A percentile compares a stretch with the other conserved stretches of the same genome.
phyloP scores from a whole-genome alignment of 108 stramenopile genomes.

The Seminavis robusta region DNA sequence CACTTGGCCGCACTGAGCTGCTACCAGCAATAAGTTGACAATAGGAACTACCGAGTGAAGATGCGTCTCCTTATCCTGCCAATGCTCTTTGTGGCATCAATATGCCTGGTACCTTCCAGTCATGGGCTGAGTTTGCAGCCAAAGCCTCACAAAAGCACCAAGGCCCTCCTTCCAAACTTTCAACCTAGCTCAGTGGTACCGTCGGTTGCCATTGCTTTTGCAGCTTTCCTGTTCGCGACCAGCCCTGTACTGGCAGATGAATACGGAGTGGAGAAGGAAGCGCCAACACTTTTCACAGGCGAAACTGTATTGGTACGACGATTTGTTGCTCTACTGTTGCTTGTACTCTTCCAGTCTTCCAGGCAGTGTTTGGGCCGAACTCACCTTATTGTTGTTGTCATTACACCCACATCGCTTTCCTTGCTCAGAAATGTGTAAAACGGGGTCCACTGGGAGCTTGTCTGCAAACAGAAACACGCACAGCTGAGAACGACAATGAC shows the following conservation, averaged over 20 bases:
- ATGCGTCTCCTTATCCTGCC: too few species aligned
- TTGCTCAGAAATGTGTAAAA: slow-evolving; percentile 63
- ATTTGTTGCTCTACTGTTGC: neutral
- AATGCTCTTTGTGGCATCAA: too few species aligned
- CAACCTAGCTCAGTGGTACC: too few species aligned
- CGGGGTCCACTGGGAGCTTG: slow-evolving; percentile 83
- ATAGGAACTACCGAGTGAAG: too few species aligned
- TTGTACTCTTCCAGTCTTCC: neutral
- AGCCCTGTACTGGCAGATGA: slow-evolving; percentile 63
- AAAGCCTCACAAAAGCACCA: too few species aligned
- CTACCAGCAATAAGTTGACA: too few species aligned
- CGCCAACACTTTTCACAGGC: slow-evolving; percentile 80
- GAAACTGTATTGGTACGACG: slow-evolving; percentile 67
- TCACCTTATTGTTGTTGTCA: neutral
- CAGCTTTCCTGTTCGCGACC: neutral
- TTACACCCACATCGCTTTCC: neutral
- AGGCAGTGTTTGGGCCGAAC: neutral
- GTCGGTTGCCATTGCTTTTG: too few species aligned
- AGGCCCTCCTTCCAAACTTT: too few species aligned
- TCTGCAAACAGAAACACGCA: slow-evolving; percentile 59
- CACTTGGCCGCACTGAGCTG: too few species aligned
- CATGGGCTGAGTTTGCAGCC: too few species aligned
- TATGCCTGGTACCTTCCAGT: too few species aligned
- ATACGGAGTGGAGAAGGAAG: slow-evolving; percentile 69
- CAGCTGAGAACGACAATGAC: slow-evolving; percentile 78